Evolutionary conservation across 129 eudicot species (phyloP), one percentile per base, ranked within the genome.

Genomic region (Chrysanthemum lavandulifolium): DNA sequence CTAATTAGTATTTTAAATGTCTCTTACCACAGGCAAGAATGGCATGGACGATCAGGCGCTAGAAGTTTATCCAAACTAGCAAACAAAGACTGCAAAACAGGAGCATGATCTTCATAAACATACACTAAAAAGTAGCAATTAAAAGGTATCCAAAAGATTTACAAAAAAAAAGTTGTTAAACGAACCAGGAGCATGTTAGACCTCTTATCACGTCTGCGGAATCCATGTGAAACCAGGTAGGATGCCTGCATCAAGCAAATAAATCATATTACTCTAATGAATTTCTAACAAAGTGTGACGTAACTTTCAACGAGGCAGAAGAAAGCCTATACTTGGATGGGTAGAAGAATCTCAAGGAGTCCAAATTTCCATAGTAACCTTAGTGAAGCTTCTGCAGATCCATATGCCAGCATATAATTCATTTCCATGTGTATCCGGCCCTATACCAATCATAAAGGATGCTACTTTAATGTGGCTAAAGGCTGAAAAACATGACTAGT

Each of bases 391-490:
- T 87, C 93, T n/a, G 89, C 89, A 31, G 93, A 87, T 51, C 93
- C 93, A 82, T 78, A 87, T 47, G 93, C 89, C 67, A 87, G 71
- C 93, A 87, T 84, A 82, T 84, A 87, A 68, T 87, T 87, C 87
- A 87, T 73, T 79, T 87, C 93, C 87, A 87, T 40, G 65, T 79
- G 83, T 78, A 87, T 82, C 57, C 89, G 82, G 61, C 86, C 89
- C 93, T 87, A 63, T 72, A 77, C 47, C 48, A 69, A 52, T 29
- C 65, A 25, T 5, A 70, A 61, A n/a, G 15, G n/a, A 54, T 47
- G 13, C 29, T 58, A 7, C 40, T 73, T 7, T 53, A 59, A 65
- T 47, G 54, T 50, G 53, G 65, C 67, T 61, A 25, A 49, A 65
- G 70, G 72, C 66, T 60, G 45, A 40, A 72, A 31, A 33, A 60